Conservation (phyloP, 768 basidiomycete genomes). For the Hygrophorus russula region DNA sequence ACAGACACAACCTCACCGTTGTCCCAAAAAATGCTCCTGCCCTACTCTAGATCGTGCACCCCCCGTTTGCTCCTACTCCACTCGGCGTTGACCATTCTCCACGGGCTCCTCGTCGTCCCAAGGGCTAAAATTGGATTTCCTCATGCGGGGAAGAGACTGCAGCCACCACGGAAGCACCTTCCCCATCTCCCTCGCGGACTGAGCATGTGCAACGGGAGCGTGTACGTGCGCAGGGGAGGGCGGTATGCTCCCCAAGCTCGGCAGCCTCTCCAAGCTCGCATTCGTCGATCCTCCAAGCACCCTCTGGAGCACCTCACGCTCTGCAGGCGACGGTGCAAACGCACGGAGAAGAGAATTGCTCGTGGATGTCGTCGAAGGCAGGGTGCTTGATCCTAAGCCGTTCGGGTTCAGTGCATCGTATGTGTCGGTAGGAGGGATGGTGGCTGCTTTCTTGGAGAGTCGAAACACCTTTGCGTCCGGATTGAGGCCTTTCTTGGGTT, state of each 20-base stretch:
- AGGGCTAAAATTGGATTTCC: constrained; percentile 69
- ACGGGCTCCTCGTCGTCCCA: constrained; percentile 65
- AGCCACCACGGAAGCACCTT: constrained; percentile 50
- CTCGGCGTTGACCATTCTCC: constrained; percentile 6
- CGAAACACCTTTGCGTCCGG: constrained; percentile 82
- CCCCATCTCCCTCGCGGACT: not conserved
- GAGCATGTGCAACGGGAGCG: constrained; percentile 17
- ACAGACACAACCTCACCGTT: too few relatives aligned
- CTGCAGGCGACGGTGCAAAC: constrained; percentile 81
- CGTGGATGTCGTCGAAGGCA: constrained; percentile 29
- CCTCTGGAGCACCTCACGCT: constrained; percentile 75
- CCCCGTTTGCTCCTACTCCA: not conserved
- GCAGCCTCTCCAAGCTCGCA: constrained; percentile 65
- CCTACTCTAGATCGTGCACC: not conserved
- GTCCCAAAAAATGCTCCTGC: not conserved
- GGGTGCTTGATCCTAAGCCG: constrained; percentile 29
- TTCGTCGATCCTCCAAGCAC: constrained; percentile 68
- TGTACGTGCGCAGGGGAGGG: constrained; percentile 52
- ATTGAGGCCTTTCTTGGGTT: constrained; percentile 60
- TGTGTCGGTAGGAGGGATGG: constrained; percentile 10
- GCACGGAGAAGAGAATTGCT: constrained; percentile 54
- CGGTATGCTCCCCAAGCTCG: constrained; percentile 62
- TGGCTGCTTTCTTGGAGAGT: constrained; percentile 25
- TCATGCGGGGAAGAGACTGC: constrained; percentile 49
- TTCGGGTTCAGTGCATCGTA: constrained; percentile 56